Conservation (phyloP, 2,329 filamentous ascomycete genomes). For the Aspergillus awamori region DNA sequence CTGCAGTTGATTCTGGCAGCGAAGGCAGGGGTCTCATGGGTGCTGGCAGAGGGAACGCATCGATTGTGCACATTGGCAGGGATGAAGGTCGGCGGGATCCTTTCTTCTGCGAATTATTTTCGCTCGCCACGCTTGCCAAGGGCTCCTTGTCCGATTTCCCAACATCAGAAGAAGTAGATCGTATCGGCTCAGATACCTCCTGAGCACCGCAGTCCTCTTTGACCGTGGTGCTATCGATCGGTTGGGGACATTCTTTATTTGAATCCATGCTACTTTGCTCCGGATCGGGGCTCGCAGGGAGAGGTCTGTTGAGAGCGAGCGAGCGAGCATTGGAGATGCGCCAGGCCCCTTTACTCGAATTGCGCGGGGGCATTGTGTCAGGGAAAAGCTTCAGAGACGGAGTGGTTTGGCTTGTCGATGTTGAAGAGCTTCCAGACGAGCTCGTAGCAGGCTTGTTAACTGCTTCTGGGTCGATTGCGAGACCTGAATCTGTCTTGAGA, state of each 20-base stretch:
- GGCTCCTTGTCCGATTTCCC: slow-evolving; percentile 1
- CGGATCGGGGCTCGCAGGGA: slow-evolving; percentile 6
- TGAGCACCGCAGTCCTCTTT: not conserved
- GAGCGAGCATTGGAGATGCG: slow-evolving; percentile 26
- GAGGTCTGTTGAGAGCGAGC: slow-evolving; percentile 14
- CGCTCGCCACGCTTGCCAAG: not conserved
- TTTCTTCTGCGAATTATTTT: slow-evolving; percentile 12
- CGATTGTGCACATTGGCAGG: slow-evolving; percentile 30
- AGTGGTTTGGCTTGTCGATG: slow-evolving; percentile 16
- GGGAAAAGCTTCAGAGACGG: slow-evolving; percentile 38
- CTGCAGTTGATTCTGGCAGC: slow-evolving; percentile 27
- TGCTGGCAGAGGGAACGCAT: slow-evolving; percentile 40
- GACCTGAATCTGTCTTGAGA: slow-evolving; percentile 1
- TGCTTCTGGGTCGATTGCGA: not conserved
- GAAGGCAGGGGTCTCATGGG: slow-evolving; percentile 39
- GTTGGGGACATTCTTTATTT: not conserved
- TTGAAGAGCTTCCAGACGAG: slow-evolving; percentile 16
- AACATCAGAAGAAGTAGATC: not conserved
- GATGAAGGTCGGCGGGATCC: slow-evolving; percentile 25
- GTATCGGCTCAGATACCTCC: not conserved
- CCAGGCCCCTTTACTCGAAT: slow-evolving; percentile 32
- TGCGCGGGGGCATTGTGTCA: slow-evolving; percentile 35
- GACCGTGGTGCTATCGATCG: not conserved
- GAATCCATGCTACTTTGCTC: slow-evolving; percentile 1
- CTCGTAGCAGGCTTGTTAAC: slow-evolving; percentile 11